These are phyloP conservation scores for Ramicandelaber brevisporus DNA, from an alignment of 192 early-diverging fungal species.

Conservation along the genomic window DNA sequence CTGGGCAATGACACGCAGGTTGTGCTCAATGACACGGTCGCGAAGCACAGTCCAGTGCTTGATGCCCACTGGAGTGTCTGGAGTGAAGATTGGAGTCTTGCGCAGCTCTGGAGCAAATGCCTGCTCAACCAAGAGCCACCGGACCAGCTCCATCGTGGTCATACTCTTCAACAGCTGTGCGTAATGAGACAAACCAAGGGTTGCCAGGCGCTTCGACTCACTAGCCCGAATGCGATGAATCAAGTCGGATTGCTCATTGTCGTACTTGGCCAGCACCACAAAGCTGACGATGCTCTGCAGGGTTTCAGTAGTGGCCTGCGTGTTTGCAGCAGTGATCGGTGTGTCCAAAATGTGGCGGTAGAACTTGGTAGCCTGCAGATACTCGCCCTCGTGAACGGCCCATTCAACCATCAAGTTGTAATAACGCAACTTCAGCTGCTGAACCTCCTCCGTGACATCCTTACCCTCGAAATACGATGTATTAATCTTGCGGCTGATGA, in stretches of 20 bases:
- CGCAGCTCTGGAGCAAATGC: constrained; percentile 57
- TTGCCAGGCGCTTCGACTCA: no score
- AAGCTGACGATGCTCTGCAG: constrained; percentile 67
- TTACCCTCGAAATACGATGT: constrained; percentile 72
- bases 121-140: constrained; percentile 84
- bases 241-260: constrained; percentile 89
- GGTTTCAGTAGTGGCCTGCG: constrained; percentile 39
- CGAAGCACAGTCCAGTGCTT: constrained; percentile 64
- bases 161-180: constrained; percentile 74
- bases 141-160: constrained; percentile 75
- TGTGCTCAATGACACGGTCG: constrained; percentile 93
- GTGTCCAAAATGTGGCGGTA: constrained; percentile 81
- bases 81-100: constrained; percentile 45
- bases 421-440: constrained; percentile 88
- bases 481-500: constrained; percentile 90
- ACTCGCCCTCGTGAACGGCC: constrained; percentile 72
- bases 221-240: constrained; percentile 58
- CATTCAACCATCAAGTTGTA: constrained; percentile 92
- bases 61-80: constrained; percentile 41
- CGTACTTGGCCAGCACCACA: constrained; percentile 69
- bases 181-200: constrained; percentile 45
- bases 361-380: constrained; percentile 77
- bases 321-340: constrained; percentile 48
- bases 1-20: constrained; percentile 86
- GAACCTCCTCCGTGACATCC: constrained; percentile 36